Evolutionary conservation across 106 monocot genomes (phyloP).

Genomic region (Ottelia alismoides): DNA sequence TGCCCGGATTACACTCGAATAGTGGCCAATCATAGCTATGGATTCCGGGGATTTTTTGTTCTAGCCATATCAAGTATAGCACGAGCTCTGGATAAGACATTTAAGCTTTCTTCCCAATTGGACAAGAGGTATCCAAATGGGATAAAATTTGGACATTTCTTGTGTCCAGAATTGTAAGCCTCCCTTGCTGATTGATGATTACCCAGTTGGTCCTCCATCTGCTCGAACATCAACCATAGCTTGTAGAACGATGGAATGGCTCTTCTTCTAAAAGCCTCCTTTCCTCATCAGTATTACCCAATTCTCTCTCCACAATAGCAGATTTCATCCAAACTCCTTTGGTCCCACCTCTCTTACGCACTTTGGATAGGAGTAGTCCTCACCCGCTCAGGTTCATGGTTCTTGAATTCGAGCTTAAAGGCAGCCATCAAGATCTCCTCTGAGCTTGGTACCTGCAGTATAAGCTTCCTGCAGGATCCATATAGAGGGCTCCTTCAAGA

Average conservation of each 20-base stretch:
- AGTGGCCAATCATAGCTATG: constrained; percentile 85
- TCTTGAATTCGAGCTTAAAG: constrained; percentile 97
- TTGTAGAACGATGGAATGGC: constrained; percentile 68
- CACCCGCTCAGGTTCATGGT: constrained; percentile 87
- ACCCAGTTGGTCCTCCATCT: constrained; percentile 80
- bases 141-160: constrained; percentile 52
- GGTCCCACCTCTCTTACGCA: constrained; percentile 82
- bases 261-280: constrained; percentile 58
- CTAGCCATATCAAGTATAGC: constrained; percentile 70
- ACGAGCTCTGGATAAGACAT: constrained; percentile 69
- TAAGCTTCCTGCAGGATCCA: constrained; percentile 99
- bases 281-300: constrained; percentile 62
- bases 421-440: constrained; percentile 98
- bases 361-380: constrained; percentile 91
- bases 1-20: constrained; percentile 64
- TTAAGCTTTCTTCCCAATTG: constrained; percentile 57
- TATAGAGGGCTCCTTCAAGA: constrained; percentile 81
- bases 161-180: constrained; percentile 57
- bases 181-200: constrained; percentile 49
- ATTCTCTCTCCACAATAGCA: constrained; percentile 82
- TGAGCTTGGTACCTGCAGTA: constrained; percentile 90
- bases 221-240: constrained; percentile 91
- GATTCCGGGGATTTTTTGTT: constrained; percentile 56
- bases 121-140: constrained; percentile 78
- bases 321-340: constrained; percentile 99